Evolutionary conservation across 164 flowering plant species (phyloP), one percentile per base, ranked within the genome.

Genomic region (Tetrastigma voinierianum): DNA sequence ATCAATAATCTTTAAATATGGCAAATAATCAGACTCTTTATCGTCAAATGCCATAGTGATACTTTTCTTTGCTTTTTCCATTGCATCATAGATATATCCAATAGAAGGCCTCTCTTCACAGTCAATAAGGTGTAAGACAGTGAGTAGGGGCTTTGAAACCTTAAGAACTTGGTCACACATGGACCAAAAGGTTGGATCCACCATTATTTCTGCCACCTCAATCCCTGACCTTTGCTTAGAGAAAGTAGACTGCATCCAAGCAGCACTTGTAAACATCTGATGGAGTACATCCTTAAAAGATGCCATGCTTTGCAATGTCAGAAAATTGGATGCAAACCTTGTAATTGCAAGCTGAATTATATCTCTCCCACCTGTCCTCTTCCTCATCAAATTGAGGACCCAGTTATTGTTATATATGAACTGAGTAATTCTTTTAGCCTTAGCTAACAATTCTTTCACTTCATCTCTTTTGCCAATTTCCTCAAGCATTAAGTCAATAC

Each of bases 1-100:
- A 76, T 84, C 76, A 54, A 83, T 74, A 43, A 80, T 70, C 61
- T 72, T 67, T 64, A 70, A 78, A 70, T 71, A 76, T 10, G 71
- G 65, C 1, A 48, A 18, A 59, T 66, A 81, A 11, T 73, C 70
- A 32, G 69, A 55, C 67, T 77, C 83, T 54, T 70, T 69, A 19
- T 73, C 64, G 59, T 66, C 60, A 56, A 77, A 70, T 48, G 75
- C 68, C 21, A 12, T n/a, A 11, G 46, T 67, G 44, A 85, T 76
- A 15, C 51, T 51, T 56, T 66, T 62, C 67, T 77, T 83, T 16
- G 82, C 87, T 53, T 70, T 78, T 11, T 78, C 79, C 76, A 86
- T 73, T 10, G 83, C 84, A 24, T 78, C 78, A 67, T 80, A 86
- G 19, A 83, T 59, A 66, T 73, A 83, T 17, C 83, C 90, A 59